These are phyloP conservation scores for Botryosphaeria dothidea DNA, from an alignment of 2,329 filamentous ascomycete species.

Conservation along the genomic window DNA sequence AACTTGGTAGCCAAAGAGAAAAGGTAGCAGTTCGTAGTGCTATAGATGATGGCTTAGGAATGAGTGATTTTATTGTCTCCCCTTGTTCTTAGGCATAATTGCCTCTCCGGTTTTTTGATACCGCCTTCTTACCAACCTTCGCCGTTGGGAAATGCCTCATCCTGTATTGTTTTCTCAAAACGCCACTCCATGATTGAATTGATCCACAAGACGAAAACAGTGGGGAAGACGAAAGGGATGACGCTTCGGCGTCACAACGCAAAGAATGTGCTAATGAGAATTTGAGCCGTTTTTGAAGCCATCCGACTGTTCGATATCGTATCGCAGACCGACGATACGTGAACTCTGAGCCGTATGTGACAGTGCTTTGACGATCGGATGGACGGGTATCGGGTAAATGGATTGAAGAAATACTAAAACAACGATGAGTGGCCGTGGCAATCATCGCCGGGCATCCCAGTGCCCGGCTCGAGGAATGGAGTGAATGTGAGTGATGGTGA, in stretches of 20 bases:
- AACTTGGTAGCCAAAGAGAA: too few species aligned
- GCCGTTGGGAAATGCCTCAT: background rate
- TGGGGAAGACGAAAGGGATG: background rate
- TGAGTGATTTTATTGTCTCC: background rate
- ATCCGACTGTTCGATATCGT: background rate
- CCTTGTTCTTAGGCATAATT: background rate
- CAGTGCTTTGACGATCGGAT: background rate
- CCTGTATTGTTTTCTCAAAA: background rate
- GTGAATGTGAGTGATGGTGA: background rate
- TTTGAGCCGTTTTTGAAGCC: background rate
- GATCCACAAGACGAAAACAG: background rate
- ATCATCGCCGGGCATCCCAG: background rate
- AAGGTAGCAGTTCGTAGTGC: too few species aligned
- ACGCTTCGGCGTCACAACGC: background rate
- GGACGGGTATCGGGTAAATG: background rate
- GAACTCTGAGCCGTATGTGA: background rate
- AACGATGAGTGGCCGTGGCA: background rate
- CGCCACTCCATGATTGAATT: background rate
- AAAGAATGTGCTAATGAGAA: background rate
- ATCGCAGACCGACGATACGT: background rate
- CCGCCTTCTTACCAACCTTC: background rate
- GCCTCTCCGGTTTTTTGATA: background rate
- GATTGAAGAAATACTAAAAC: background rate
- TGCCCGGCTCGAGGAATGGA: background rate
- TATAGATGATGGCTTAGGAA: too few species aligned